Evolutionary conservation across 2,329 filamentous ascomycete species (phyloP).

Genomic region (Colletotrichum costaricense): DNA sequence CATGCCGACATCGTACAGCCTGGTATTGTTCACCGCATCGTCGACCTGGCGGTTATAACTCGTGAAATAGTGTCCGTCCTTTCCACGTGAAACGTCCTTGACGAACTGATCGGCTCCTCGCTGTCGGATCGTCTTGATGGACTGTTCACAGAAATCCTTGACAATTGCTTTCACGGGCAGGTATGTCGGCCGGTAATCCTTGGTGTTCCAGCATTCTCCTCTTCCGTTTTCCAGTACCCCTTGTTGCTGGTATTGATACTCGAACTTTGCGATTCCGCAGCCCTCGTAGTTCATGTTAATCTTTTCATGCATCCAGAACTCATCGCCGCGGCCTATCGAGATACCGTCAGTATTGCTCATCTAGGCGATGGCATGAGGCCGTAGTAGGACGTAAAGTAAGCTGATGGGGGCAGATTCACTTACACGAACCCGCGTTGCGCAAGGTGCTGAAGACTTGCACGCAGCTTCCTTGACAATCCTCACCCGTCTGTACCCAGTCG

Average conservation of each 20-base stretch:
- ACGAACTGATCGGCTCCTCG: not conserved
- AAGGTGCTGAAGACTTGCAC: conserved; percentile 13
- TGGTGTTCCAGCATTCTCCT: conserved; percentile 17
- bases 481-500: not conserved
- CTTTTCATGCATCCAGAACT: conserved; percentile 27
- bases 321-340: not conserved
- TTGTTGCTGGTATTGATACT: not conserved
- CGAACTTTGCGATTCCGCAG: conserved; percentile 13
- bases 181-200: conserved; percentile 6
- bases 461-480: conserved; percentile 6
- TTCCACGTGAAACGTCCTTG: not conserved
- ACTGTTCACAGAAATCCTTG: conserved; percentile 7
- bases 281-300: not conserved
- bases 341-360: not conserved
- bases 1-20: conserved; percentile 4
- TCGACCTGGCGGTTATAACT: conserved; percentile 19
- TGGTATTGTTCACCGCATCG: not conserved
- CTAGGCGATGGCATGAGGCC: too few species aligned
- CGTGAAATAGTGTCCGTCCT: conserved; percentile 19
- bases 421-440: conserved; percentile 1
- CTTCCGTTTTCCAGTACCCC: conserved; percentile 3
- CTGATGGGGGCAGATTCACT: not conserved
- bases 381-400: not conserved
- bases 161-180: not conserved
- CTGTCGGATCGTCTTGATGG: not conserved